Evolutionary conservation across 257 asterid species (phyloP).

Genomic region (Anisodus tanguticus): DNA sequence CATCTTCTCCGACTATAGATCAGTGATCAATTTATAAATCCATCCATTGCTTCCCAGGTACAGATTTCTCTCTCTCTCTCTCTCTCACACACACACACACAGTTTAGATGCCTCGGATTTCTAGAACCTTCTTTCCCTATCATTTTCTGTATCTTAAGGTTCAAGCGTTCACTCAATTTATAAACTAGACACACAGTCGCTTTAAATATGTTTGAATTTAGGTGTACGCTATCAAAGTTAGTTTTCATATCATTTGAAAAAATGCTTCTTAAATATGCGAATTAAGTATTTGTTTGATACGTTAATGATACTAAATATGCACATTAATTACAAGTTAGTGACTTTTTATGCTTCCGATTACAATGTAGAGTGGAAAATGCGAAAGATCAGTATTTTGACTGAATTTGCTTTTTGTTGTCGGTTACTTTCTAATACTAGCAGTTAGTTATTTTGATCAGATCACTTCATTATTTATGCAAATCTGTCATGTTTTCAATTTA

Average conservation of each 20-base stretch:
- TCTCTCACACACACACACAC: background rate
- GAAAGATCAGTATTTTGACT: conserved; percentile 6
- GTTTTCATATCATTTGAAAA: background rate
- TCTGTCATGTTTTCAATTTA: background rate
- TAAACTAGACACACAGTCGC: too few relatives aligned
- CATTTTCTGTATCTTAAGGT: too few relatives aligned
- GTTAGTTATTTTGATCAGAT: background rate
- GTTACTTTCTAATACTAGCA: background rate
- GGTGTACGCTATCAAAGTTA: background rate
- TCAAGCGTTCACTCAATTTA: too few relatives aligned
- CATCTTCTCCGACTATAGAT: conserved; percentile 15
- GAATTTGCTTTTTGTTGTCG: background rate
- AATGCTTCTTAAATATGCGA: background rate
- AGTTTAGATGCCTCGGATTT: background rate
- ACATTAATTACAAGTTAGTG: background rate
- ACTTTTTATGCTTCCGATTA: conserved; percentile 8
- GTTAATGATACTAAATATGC: background rate
- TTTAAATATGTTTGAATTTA: background rate
- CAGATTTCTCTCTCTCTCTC: background rate
- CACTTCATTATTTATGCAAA: conserved; percentile 13
- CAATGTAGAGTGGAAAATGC: background rate
- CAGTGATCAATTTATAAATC: background rate
- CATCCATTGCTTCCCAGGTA: background rate
- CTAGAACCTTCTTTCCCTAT: background rate
- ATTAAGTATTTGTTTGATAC: too few relatives aligned